Evolutionary conservation across 2,329 filamentous ascomycete genomes (phyloP).

Genomic region (Aspergillus neotritici): DNA sequence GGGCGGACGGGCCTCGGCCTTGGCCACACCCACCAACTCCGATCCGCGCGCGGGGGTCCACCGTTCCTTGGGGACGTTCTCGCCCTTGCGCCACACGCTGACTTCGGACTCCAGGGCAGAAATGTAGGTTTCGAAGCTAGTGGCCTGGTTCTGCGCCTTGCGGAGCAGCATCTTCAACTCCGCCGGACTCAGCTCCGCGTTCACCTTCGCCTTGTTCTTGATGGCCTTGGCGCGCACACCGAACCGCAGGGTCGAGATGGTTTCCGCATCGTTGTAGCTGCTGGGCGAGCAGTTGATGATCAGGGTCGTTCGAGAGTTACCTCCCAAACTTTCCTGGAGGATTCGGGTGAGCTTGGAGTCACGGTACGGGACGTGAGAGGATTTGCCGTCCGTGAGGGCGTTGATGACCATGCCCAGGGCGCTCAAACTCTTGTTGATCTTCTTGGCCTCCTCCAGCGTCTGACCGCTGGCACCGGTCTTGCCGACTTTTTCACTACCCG

Average conservation of each 20-base stretch:
- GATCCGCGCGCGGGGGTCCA: slow-evolving; percentile 67
- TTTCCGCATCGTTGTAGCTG: slow-evolving; percentile 96
- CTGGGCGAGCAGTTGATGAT: slow-evolving; percentile 99
- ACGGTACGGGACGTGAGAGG: slow-evolving; percentile 89
- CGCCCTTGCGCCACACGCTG: slow-evolving; percentile 78
- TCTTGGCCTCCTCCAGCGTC: slow-evolving; percentile 96
- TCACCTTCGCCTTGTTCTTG: slow-evolving; percentile 99
- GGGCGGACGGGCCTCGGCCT: slow-evolving; percentile 44
- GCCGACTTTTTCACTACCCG: slow-evolving; percentile 96
- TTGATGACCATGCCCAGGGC: slow-evolving; percentile 99
- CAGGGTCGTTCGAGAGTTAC: slow-evolving; percentile 95
- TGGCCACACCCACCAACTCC: slow-evolving; percentile 47
- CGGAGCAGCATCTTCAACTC: slow-evolving; percentile 91
- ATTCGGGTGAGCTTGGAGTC: slow-evolving; percentile 98
- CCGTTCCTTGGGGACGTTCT: slow-evolving; percentile 78
- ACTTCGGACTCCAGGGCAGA: slow-evolving; percentile 78
- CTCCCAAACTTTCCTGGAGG: slow-evolving; percentile 91
- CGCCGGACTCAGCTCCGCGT: slow-evolving; percentile 89
- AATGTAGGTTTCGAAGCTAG: slow-evolving; percentile 83
- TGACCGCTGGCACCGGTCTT: slow-evolving; percentile 98
- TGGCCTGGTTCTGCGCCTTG: slow-evolving; percentile 85
- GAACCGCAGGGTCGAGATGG: slow-evolving; percentile 83
- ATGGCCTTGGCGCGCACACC: slow-evolving; percentile 96
- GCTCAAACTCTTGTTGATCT: slow-evolving; percentile 99
- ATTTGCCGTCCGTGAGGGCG: slow-evolving; percentile 92